These are phyloP conservation scores for Linum usitatissimum DNA, from an alignment of 345 rosid species.

Conservation along the genomic window DNA sequence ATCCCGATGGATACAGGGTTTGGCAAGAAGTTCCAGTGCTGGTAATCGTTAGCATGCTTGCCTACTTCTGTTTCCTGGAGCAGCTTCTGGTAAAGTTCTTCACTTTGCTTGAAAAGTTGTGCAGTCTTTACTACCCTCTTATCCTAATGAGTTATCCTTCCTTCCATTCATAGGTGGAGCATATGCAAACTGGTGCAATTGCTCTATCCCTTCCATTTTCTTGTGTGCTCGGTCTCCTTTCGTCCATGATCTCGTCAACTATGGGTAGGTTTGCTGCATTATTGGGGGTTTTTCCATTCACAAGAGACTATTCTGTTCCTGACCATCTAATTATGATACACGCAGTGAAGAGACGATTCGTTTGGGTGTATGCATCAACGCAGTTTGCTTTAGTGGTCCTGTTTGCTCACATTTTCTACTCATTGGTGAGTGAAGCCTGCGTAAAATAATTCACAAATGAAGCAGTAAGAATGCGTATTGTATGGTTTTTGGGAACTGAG, in stretches of 20 bases:
- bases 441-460: too few relatives aligned
- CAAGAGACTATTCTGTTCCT: background rate
- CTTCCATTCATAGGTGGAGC: background rate
- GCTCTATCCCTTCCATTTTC: conserved; percentile 39
- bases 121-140: background rate
- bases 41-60: conserved; percentile 59
- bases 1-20: conserved; percentile 26
- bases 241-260: conserved; percentile 41
- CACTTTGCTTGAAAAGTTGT: background rate
- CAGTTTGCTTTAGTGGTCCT: conserved; percentile 52
- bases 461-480: background rate
- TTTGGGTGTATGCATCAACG: conserved; percentile 52
- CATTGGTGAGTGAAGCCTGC: conserved; percentile 27
- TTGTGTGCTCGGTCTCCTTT: conserved; percentile 41
- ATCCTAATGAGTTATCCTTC: background rate
- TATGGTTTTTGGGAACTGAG: background rate
- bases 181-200: conserved; percentile 37
- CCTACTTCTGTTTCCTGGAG: conserved; percentile 59
- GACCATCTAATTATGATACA: conserved; percentile 11
- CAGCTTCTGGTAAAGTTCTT: conserved; percentile 35
- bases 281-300: background rate
- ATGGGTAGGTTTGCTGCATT: conserved; percentile 28
- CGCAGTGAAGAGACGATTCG: conserved; percentile 51
- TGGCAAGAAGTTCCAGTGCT: conserved; percentile 51
- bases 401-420: conserved; percentile 50